Evolutionary conservation across 192 early-diverging fungal species (phyloP).

Genomic region (Umbelopsis vinacea): DNA sequence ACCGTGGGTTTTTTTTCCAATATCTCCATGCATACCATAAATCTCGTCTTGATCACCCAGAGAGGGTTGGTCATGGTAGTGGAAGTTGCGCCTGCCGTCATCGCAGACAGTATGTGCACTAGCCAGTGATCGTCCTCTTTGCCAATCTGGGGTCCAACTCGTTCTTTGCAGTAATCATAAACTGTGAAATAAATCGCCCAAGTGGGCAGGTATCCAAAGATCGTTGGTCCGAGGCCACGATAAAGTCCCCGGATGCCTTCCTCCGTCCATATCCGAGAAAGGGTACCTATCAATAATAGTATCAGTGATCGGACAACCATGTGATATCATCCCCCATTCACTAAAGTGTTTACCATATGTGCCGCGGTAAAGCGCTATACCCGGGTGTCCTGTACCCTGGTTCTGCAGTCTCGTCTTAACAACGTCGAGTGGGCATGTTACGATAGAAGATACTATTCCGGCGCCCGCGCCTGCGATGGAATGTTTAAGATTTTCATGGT

Average conservation of each 20-base stretch:
- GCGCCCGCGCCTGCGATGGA: conserved; percentile 83
- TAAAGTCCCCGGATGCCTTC: conserved; percentile 91
- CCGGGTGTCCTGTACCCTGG: conserved; percentile 52
- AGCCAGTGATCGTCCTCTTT: conserved; percentile 50
- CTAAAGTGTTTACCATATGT: conserved; percentile 45
- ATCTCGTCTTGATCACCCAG: conserved; percentile 91
- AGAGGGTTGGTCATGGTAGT: conserved; percentile 86
- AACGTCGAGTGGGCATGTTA: conserved; percentile 92
- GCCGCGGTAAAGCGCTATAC: conserved; percentile 57
- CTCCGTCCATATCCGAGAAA: conserved; percentile 72
- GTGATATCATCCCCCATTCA: neutral
- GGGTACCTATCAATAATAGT: conserved; percentile 48
- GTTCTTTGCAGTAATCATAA: conserved; percentile 80
- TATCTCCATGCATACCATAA: conserved; percentile 63
- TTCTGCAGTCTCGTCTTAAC: conserved; percentile 95
- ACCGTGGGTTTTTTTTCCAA: neutral
- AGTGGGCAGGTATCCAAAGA: conserved; percentile 88
- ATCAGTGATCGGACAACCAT: neutral
- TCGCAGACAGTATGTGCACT: conserved; percentile 84
- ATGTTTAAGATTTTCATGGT: conserved; percentile 69
- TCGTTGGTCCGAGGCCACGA: conserved; percentile 84
- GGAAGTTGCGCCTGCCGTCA: conserved; percentile 79
- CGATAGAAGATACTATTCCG: conserved; percentile 79
- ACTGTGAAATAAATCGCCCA: conserved; percentile 94
- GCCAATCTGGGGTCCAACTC: conserved; percentile 22